Evolutionary conservation across 2,329 filamentous ascomycete species (phyloP).

Genomic region (Sclerotinia minor): DNA sequence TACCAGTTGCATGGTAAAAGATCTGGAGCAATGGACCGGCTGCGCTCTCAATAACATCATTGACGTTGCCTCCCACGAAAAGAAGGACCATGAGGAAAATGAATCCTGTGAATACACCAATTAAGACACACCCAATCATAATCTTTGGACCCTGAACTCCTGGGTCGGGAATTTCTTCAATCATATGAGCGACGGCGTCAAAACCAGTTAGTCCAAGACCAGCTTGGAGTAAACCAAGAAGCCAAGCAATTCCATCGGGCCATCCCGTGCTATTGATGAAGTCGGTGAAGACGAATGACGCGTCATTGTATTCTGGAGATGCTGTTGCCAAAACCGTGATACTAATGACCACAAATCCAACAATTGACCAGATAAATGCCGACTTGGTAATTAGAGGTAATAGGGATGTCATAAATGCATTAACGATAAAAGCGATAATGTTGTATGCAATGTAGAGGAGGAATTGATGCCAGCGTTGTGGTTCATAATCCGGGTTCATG

Average conservation of each 20-base stretch:
- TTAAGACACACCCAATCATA: slow-evolving; percentile 50
- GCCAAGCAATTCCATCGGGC: slow-evolving; percentile 50
- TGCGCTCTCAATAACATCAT: slow-evolving; percentile 48
- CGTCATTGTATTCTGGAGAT: slow-evolving; percentile 50
- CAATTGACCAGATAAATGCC: slow-evolving; percentile 55
- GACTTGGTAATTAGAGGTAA: slow-evolving; percentile 52
- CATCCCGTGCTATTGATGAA: slow-evolving; percentile 57
- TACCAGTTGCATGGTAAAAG: slow-evolving; percentile 50
- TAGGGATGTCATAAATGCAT: slow-evolving; percentile 51
- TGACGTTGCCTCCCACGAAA: slow-evolving; percentile 39
- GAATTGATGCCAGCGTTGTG: slow-evolving; percentile 45
- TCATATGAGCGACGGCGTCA: slow-evolving; percentile 47
- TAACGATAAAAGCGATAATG: slow-evolving; percentile 47
- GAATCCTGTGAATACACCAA: slow-evolving; percentile 49
- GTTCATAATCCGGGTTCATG: slow-evolving; percentile 52
- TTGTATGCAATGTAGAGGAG: slow-evolving; percentile 54
- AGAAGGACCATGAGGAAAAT: slow-evolving; percentile 38
- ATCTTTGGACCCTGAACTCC: slow-evolving; percentile 52
- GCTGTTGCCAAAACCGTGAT: slow-evolving; percentile 55
- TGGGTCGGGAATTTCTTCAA: slow-evolving; percentile 55
- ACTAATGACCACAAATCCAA: slow-evolving; percentile 53
- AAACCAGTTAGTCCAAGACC: slow-evolving; percentile 54
- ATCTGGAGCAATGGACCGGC: slow-evolving; percentile 54
- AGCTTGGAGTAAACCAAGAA: slow-evolving; percentile 54
- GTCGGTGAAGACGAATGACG: slow-evolving; percentile 55